phyloP scores from a whole-genome alignment of 192 early-diverging fungal species.

The Backusella mclennaniae region DNA sequence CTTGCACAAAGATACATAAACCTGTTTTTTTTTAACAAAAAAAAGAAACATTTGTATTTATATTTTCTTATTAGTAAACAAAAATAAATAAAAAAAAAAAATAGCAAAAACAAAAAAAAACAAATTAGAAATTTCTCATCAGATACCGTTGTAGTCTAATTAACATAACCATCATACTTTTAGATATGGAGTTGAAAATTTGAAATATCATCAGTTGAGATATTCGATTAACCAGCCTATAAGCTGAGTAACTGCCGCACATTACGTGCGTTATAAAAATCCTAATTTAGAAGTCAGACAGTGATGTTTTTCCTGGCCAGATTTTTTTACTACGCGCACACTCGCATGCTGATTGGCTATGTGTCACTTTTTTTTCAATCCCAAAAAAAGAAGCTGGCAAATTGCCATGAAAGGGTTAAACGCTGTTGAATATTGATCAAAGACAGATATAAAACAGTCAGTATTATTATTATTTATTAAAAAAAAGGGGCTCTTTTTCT shows the following conservation, averaged over 20 bases:
- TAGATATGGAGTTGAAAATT: constrained; percentile 5
- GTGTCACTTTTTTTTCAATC: no score
- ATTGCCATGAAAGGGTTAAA: no score
- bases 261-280: background rate
- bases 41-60: background rate
- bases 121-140: background rate
- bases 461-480: no score
- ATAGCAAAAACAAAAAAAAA: background rate
- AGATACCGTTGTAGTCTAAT: constrained; percentile 8
- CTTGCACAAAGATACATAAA: background rate
- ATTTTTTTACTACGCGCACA: background rate
- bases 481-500: no score
- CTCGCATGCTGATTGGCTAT: background rate
- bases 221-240: constrained; percentile 2
- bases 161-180: constrained; percentile 1
- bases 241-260: background rate
- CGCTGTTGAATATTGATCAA: no score
- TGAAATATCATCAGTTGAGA: constrained; percentile 4
- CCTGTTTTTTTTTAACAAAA: background rate
- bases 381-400: no score
- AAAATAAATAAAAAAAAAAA: background rate
- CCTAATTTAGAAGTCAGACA: background rate
- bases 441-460: no score
- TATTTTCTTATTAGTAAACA: background rate
- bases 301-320: rapidly evolving